Evolutionary conservation across 2,329 filamentous ascomycete genomes (phyloP), one percentile per base, ranked within the genome.

Genomic region (Colletotrichum camelliae): DNA sequence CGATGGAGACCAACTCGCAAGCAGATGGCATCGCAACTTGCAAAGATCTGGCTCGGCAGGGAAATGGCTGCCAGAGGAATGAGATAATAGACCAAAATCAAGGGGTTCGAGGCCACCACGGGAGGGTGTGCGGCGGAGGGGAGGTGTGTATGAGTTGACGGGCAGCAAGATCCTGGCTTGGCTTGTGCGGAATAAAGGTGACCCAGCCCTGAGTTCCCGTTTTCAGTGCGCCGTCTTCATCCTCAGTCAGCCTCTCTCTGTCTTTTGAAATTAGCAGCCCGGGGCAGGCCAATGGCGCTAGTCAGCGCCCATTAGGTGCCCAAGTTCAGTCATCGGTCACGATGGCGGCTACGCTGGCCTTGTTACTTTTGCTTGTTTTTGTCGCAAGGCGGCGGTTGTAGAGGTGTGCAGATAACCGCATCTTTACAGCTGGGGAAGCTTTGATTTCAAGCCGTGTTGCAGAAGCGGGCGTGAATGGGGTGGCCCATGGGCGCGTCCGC

Each of bases 231-330:
- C 67, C 35, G 13, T 52, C 72, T 72, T 62, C 72, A 58, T 70
- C 52, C 55, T 71, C 74, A 76, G 74, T 76, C 74, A 76, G 74
- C 74, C 68, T 67, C 69, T 48, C 43, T 60, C 64, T 67, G 21
- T 60, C 58, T 24, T 13, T 61, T 33, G 58, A 61, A 35, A 61
- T 13, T 55, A 3, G 31, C 57, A 68, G 57, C 21, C 43, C 48
- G 13, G 58, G 27, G 21, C 72, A 62, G 48, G n/a, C 74, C 70
- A 74, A 62, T 64, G 37, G 35, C 72, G 35, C 71, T 70, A 76
- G 33, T 52, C 52, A 62, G 74, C 37, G n/a, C 35, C 27, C 37
- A 70, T 48, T 57, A 18, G 67, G 55, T 43, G 29, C 33, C 31
- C 52, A 65, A 16, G 31, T 24, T 61, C 31, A 61, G 60, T 67